Conservation (phyloP, 2,329 filamentous ascomycete genomes). For the Sclerotinia spermophila region DNA sequence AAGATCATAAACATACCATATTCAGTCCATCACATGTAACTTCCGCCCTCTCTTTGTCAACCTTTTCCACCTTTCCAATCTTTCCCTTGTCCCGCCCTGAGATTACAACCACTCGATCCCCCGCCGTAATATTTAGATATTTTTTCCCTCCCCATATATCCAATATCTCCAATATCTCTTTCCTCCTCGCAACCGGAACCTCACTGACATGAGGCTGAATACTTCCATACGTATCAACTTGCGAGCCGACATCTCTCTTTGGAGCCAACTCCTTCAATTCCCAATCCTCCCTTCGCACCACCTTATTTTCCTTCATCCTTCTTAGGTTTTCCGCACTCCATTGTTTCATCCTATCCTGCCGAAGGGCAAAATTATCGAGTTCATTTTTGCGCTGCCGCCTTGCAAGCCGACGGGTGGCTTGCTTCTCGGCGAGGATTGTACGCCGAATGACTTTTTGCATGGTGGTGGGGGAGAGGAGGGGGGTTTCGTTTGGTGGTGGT, state of each 20-base stretch:
- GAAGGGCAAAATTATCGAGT: not conserved
- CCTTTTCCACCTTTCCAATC: slow-evolving; percentile 66
- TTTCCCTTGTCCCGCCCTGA: slow-evolving; percentile 77
- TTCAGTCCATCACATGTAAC: slow-evolving; percentile 61
- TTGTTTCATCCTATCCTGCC: not conserved
- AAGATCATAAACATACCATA: slow-evolving; percentile 49
- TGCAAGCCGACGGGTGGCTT: slow-evolving; percentile 49
- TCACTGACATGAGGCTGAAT: slow-evolving; percentile 40
- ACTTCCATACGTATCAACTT: slow-evolving; percentile 57
- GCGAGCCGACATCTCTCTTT: slow-evolving; percentile 63
- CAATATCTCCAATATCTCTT: slow-evolving; percentile 35
- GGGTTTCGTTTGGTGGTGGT: slow-evolving; percentile 13
- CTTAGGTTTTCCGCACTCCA: slow-evolving; percentile 2
- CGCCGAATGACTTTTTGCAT: slow-evolving; percentile 73
- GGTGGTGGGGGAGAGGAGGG: slow-evolving; percentile 22
- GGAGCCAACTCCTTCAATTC: slow-evolving; percentile 74
- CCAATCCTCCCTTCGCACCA: slow-evolving; percentile 70
- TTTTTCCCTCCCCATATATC: slow-evolving; percentile 38
- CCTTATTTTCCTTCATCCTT: slow-evolving; percentile 47
- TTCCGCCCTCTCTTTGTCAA: slow-evolving; percentile 53
- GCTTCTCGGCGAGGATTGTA: slow-evolving; percentile 62
- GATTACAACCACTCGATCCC: slow-evolving; percentile 79
- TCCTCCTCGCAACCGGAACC: slow-evolving; percentile 29
- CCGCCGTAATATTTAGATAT: slow-evolving; percentile 59
- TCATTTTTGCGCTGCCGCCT: slow-evolving; percentile 37